Evolutionary conservation across 768 basidiomycete species (phyloP).

Genomic region (Pleurotus platypus): DNA sequence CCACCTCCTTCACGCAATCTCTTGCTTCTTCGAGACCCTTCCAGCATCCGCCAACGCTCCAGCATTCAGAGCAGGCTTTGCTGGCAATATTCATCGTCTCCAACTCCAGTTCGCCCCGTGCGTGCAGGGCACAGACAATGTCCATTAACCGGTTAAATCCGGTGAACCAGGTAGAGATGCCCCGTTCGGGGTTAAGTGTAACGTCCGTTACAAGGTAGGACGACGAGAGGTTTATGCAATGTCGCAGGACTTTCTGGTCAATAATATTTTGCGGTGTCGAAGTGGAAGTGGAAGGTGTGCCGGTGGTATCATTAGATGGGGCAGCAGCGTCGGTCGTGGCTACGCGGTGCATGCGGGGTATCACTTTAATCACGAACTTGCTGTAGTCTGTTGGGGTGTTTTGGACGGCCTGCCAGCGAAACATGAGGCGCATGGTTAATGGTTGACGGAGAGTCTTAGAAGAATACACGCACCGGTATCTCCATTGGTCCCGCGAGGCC

Average conservation of each 20-base stretch:
- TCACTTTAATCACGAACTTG: conserved; percentile 51
- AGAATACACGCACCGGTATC: conserved; percentile 3
- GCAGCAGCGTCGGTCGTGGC: conserved; percentile 12
- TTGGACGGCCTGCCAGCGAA: conserved; percentile 15
- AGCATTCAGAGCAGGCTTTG: conserved; percentile 75
- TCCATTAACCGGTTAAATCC: conserved; percentile 73
- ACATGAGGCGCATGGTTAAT: too few relatives aligned
- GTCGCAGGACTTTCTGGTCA: conserved; percentile 60
- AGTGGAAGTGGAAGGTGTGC: conserved; percentile 11
- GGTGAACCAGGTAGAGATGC: conserved; percentile 57
- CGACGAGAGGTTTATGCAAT: conserved; percentile 66
- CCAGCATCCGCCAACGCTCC: conserved; percentile 71
- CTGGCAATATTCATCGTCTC: conserved; percentile 73
- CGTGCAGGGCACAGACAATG: conserved; percentile 67
- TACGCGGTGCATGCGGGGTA: conserved; percentile 47
- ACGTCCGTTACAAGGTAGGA: conserved; percentile 79
- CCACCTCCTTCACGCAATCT: conserved; percentile 58
- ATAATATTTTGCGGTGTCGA: conserved; percentile 31
- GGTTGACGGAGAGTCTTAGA: too few relatives aligned
- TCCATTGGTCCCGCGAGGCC: not conserved
- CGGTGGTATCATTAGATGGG: not conserved
- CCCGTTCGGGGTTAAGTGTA: conserved; percentile 55
- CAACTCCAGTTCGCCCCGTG: conserved; percentile 64
- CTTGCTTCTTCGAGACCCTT: conserved; percentile 60
- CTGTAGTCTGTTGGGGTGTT: conserved; percentile 55